Base-by-base conservation (phyloP, 2,329 filamentous ascomycete species). In the Fusarium tjaetaba region DNA sequence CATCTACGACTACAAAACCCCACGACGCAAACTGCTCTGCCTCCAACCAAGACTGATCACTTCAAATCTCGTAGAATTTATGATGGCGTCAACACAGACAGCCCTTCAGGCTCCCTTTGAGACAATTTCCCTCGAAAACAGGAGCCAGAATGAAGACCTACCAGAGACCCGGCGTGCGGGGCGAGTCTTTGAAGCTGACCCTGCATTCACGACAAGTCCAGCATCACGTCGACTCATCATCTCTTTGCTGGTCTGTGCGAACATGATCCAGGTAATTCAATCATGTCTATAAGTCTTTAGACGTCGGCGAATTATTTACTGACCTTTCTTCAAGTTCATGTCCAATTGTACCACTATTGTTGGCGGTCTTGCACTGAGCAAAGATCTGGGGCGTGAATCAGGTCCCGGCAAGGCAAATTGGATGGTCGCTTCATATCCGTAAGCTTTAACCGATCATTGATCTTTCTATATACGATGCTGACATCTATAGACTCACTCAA, bases 401-500 rank as follows among this genome's bases (percentile, higher is more conserved):
- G 68, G 67, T 9, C 55, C 68, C 3, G 67, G 67, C 10, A 59
- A 71, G 1, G 55, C 68, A 0, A 71, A 71, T 11, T 71, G 68
- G 68, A 71, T 71, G 68, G 56, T n/a, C 1, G 68, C 68, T 7
- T 58, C 68, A 2, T 71, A 71, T 18, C 68, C 68, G 68, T 71
- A 28, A 15, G 41, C 4, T 7, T 1, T 0, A 1, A 1, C 5
- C 11, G 2, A 1, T 1, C 4, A 8, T 11, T 0, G n/a, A 1
- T 7, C 0, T 5, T 3, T 2, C 4, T 2, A 4, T 60, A 2
- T 5, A 5, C 3, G 2, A 2, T 14, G 7, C n/a, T 67, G 2
- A 67, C n/a, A 0, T 28, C 5, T 4, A 2, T 0, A 86, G 85
- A 4, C 78, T 88, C 18, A 85, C 87, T 0, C 86, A 88, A 69